A percentile compares a stretch with the other conserved stretches of the same genome.
Evolutionary conservation across 495 filamentous ascomycete genomes (phyloP).

Genomic region (Tuber indicum): DNA sequence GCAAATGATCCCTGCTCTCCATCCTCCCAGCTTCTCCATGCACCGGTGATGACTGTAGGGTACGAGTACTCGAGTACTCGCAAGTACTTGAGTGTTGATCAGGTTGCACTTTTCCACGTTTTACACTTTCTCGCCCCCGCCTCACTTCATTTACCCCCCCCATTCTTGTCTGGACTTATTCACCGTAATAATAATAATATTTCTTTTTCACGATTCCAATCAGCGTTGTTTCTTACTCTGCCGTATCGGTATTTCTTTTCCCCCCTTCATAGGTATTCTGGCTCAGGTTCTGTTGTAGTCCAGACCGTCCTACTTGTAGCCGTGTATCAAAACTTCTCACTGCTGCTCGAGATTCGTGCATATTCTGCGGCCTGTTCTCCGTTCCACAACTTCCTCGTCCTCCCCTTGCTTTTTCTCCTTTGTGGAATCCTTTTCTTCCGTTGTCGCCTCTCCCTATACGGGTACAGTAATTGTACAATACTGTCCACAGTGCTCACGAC

Average conservation of each 20-base stretch:
- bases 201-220: neutral
- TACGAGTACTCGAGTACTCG: no score
- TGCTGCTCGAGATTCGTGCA: neutral
- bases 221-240: neutral
- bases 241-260: neutral
- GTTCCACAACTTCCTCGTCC: neutral
- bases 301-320: neutral
- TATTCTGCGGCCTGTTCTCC: neutral
- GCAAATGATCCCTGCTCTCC: no score
- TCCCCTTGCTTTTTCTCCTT: slow-evolving; percentile 1
- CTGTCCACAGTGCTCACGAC: neutral
- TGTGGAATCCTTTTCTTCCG: neutral
- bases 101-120: neutral
- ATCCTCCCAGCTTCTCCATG: no score
- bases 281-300: neutral
- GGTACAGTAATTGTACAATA: neutral
- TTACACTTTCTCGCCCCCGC: neutral
- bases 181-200: neutral
- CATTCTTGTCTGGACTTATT: neutral
- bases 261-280: neutral
- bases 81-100: neutral
- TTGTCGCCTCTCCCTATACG: neutral
- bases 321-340: neutral
- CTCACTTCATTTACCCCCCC: neutral
- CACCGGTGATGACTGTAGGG: no score